These are phyloP conservation scores for Chytriomyces confervae DNA, from an alignment of 192 early-diverging fungal genomes.

Conservation along the genomic window DNA sequence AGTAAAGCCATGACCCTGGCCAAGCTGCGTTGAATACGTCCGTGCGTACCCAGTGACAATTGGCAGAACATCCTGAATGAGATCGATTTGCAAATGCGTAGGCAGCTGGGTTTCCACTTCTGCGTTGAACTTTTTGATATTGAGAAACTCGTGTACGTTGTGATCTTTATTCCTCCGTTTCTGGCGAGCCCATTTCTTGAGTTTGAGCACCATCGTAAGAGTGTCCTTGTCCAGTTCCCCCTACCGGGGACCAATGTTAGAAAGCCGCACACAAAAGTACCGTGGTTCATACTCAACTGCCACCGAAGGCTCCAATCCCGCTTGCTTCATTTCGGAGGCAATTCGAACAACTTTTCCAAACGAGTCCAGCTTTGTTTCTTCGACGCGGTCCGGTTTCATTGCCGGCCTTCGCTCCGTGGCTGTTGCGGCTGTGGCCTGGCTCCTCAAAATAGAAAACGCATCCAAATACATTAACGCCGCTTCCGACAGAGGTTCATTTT, in stretches of 20 bases:
- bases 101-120: conserved; percentile 16
- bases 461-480: conserved; percentile 10
- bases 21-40: conserved; percentile 5
- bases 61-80: conserved; percentile 25
- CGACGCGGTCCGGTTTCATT: not conserved
- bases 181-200: conserved; percentile 29
- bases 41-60: conserved; percentile 1
- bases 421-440: not conserved
- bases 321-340: conserved; percentile 22
- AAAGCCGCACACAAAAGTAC: not conserved
- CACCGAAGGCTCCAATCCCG: conserved; percentile 12
- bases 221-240: conserved; percentile 28
- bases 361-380: conserved; percentile 10
- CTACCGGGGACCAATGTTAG: not conserved
- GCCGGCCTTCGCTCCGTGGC: not conserved
- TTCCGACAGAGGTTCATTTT: not conserved
- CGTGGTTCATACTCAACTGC: conserved; percentile 1
- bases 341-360: conserved; percentile 28
- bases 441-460: conserved; percentile 13
- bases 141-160: not conserved
- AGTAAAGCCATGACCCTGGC: conserved; percentile 4
- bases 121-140: conserved; percentile 7
- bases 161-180: not conserved
- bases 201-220: conserved; percentile 26
- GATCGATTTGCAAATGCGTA: conserved; percentile 1